Evolutionary conservation across 257 asterid species (phyloP), one percentile per base, ranked within the genome.

Genomic region (Verbascum thapsus): DNA sequence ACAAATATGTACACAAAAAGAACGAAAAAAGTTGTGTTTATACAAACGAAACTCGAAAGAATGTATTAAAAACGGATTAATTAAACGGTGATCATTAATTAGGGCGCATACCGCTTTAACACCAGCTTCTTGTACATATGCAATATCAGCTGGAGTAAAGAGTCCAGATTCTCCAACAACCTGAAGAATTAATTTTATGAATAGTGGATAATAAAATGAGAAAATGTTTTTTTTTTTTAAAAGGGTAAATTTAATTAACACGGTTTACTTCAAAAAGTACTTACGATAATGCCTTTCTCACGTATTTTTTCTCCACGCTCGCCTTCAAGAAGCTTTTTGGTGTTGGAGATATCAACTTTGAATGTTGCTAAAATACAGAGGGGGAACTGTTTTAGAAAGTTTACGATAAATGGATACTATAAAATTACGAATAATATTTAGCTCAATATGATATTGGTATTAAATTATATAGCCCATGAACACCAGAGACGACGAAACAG

Each of bases 161-260:
- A 90, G 95, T 63, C 96, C 97, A 40, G 96, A 87, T 69, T 90
- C 97, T 63, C 97, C 97, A 54, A 90, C 97, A 53, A 90, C 90
- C 97, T 90, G 76, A 38, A n/a, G n/a, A 19, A 37, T 67, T 23
- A n/a, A n/a, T 53, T 54, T 55, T 38, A 48, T 35, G 48, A 34
- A 72, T 35, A 41, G 41, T 38, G n/a, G 65, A n/a, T n/a, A 57
- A n/a, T 13, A 10, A 50, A 3, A 41, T 51, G 38, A n/a, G n/a
- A n/a, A n/a, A n/a, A n/a, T n/a, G n/a, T n/a, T n/a, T n/a, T n/a
- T n/a, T n/a, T n/a, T n/a, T n/a, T n/a, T n/a, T n/a, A n/a, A n/a
- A n/a, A n/a, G n/a, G n/a, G 72, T 10, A 8, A 20, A 43, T 18
- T 34, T 35, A 39, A 12, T 50, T 30, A 18, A 26, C 16, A 5